These are phyloP conservation scores for Amoebophrya sp. DNA, from an alignment of 169 alveolate species.

Conservation along the genomic window DNA sequence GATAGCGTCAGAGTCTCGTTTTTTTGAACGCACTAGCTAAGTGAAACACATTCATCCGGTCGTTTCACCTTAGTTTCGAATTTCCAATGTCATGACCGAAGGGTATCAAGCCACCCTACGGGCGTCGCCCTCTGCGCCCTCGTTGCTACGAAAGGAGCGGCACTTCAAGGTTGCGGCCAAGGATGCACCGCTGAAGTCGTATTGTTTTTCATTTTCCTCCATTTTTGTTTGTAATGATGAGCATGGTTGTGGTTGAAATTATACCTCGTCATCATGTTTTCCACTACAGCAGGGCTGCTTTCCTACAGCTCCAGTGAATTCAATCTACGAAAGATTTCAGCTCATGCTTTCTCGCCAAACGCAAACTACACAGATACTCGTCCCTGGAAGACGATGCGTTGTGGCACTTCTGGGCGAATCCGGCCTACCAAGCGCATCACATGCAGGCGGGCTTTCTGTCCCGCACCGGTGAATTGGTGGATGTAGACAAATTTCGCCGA, in stretches of 20 bases:
- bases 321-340: too few relatives aligned
- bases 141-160: not conserved
- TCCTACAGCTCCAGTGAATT: too few relatives aligned
- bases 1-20: too few relatives aligned
- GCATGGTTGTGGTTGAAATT: too few relatives aligned
- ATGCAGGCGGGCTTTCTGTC: not conserved
- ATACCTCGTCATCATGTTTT: too few relatives aligned
- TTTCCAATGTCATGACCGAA: not conserved
- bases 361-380: not conserved
- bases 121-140: not conserved
- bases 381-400: not conserved
- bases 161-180: not conserved
- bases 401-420: slow-evolving; percentile 23
- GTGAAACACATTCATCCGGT: too few relatives aligned
- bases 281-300: too few relatives aligned
- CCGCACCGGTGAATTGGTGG: not conserved
- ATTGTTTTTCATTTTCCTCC: not conserved
- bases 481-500: not conserved
- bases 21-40: too few relatives aligned
- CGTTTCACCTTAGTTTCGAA: too few relatives aligned
- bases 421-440: not conserved
- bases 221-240: too few relatives aligned
- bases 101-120: not conserved
- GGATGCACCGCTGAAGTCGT: not conserved
- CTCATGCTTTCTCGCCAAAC: too few relatives aligned